Base-by-base conservation (phyloP, 306 rosid genomes). In the Cicer pinnatifidum region DNA sequence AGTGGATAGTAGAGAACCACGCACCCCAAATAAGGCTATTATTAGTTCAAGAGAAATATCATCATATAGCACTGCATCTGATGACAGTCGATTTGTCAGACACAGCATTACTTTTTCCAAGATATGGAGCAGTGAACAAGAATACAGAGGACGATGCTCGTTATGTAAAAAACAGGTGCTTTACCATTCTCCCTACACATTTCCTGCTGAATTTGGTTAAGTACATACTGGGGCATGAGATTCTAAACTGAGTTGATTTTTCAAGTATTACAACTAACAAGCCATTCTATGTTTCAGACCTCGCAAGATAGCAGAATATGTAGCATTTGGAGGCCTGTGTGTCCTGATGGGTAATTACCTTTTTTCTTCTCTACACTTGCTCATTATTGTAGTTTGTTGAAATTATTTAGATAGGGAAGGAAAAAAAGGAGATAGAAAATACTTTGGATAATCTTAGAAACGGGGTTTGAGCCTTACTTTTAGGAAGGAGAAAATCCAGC, bases 61-160 rank as follows among this genome's bases (percentile, higher is more conserved):
- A 52, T 85, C 91, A 50, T 19, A 60, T 86, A 75, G 86, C 59
- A 78, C 84, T 53, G 70, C 87, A 73, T 78, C 93, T 45, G 87
- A 83, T 74, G 92, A 83, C 71, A 81, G 81, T 54, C 86, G 82
- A 75, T 94, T 91, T 76, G 86, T 90, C 19, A 90, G 87, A 83
- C 99, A 81, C 81, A 68, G 58, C 54, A 85, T 91, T 56, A 91
- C 81, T 74, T 94, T 94, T 85, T 75, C 88, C 0, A 91, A 91
- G 88, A 83, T 94, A 76, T 94, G 99, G 97, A 90, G 95, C 90
- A 94, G 99, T 47, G 97, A 94, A 81, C 86, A 64, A 54, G 97
- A 89, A 81, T 82, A 82, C 82, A 88, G 80, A 78, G 78, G 87
- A 11, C 89, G 88, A 50, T 83, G 95, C 85, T 78, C 90, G 5